Conservation (phyloP, 208 protist species). For the Acanthamoeba castellanii region DNA sequence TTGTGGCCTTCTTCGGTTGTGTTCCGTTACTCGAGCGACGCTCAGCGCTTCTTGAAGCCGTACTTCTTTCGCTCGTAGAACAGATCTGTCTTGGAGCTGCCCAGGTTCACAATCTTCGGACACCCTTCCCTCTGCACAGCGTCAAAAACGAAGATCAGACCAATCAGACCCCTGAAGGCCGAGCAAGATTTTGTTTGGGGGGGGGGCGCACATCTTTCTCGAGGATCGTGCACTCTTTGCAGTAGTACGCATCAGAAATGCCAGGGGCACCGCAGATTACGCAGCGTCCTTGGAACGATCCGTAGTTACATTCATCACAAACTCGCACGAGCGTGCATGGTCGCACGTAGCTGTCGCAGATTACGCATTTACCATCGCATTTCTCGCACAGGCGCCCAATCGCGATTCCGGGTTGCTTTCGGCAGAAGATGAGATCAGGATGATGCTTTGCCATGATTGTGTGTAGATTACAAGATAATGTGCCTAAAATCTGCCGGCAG, state of each 20-base stretch:
- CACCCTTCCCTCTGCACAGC: constrained; percentile 89
- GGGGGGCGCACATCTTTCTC: constrained; percentile 91
- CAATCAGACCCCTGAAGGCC: constrained; percentile 21
- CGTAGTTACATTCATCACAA: constrained; percentile 97
- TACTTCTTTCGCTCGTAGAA: constrained; percentile 96
- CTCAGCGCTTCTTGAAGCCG: constrained; percentile 63
- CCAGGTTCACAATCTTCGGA: constrained; percentile 96
- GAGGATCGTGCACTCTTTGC: constrained; percentile 94
- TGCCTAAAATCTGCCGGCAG: too few species aligned
- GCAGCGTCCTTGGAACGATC: constrained; percentile 91
- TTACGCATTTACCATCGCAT: constrained; percentile 93
- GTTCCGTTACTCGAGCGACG: too few species aligned
- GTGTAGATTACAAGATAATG: too few species aligned
- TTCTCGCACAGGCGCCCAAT: constrained; percentile 94
- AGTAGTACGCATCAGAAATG: constrained; percentile 95
- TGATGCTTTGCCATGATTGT: constrained; percentile 89
- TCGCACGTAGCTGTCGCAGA: constrained; percentile 94
- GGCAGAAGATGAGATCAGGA: constrained; percentile 95
- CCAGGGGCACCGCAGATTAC: constrained; percentile 91
- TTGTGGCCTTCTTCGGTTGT: too few species aligned
- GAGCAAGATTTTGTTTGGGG: neutral
- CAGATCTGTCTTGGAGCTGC: constrained; percentile 92
- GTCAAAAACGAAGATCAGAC: neutral
- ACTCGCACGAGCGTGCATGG: constrained; percentile 93
- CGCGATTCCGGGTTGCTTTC: constrained; percentile 94